Evolutionary conservation across 306 rosid species (phyloP).

Genomic region (Quercus wislizeni): DNA sequence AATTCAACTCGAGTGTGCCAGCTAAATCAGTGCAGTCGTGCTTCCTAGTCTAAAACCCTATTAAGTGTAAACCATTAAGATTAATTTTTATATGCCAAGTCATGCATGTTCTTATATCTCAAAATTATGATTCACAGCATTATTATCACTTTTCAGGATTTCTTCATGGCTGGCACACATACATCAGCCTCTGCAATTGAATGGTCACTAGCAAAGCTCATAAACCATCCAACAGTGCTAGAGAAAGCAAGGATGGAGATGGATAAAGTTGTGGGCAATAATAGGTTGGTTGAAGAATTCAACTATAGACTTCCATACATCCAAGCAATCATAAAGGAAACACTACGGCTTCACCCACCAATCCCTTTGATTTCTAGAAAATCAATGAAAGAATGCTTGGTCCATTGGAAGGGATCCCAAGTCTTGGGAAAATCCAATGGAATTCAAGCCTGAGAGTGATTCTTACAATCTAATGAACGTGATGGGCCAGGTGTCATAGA

Average conservation of each 20-base stretch:
- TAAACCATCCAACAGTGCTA: slow-evolving; percentile 37
- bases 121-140: no score
- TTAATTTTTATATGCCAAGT: no score
- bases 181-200: slow-evolving; percentile 35
- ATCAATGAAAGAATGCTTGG: slow-evolving; percentile 33
- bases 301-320: slow-evolving; percentile 46
- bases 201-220: slow-evolving; percentile 46
- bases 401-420: slow-evolving; percentile 56
- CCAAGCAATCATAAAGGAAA: slow-evolving; percentile 25
- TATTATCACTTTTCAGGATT: slow-evolving; percentile 26
- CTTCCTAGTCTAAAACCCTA: no score
- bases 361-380: neutral
- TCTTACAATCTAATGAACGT: slow-evolving; percentile 33
- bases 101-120: no score
- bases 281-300: slow-evolving; percentile 37
- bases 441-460: no score
- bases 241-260: slow-evolving; percentile 43
- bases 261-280: slow-evolving; percentile 33
- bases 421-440: slow-evolving; percentile 43
- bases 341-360: no score
- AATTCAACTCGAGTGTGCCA: no score
- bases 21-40: no score
- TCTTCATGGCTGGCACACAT: slow-evolving; percentile 41
- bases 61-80: no score
- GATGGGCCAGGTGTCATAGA: slow-evolving; percentile 37